Base-by-base conservation (phyloP, 169 alveolate genomes). In the Eimeria acervulina region DNA sequence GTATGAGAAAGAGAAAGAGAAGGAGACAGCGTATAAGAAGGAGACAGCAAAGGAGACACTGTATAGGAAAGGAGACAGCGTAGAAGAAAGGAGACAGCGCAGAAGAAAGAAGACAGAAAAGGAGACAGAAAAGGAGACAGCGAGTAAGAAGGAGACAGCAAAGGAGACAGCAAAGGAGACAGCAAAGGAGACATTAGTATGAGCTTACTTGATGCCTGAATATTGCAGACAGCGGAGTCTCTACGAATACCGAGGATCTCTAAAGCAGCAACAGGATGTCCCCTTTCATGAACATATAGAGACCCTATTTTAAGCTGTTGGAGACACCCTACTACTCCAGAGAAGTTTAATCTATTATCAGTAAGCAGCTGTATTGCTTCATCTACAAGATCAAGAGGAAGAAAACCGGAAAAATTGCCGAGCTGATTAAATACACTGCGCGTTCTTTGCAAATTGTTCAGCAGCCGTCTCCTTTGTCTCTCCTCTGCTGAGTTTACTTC, bases 361-460 rank as follows among this genome's bases (percentile, higher is more conserved):
- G 98, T 97, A 23, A 97, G 70, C 38, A 97, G 88, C 61, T 88
- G 96, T 72, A 97, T 61, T 1, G 98, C 98, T 84, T 96, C 96
- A 44, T 97, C 98, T 38, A 96, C 96, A 15, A 97, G 55, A 36
- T 96, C 97, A 5, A 97, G 95, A 1, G 98, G 97, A 38, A 97
- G 81, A 80, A 97, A 97, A 3, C 97, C 97, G 13, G 97, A 91
- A 28, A 72, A 90, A 68, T 96, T 96, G 40, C 97, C 95, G 38
- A 96, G 70, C 63, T 96, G 96, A 42, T 96, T 91, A 59, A 96
- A 96, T 21, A 96, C 95, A 31, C 90, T 74, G n/a, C 94, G 83
- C 2, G 88, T 89, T 68, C 95, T 95, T 59, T 78, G 78, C 66
- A 95, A 38, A 63, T 96, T 96, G 61, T 95, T 95, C 2, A 66